Percentiles rank a stretch among this genome's conserved stretches.
These are phyloP conservation scores for Pseudozyma tsukubaensis DNA, from an alignment of 1,284 basidiomycete genomes.

Conservation along the genomic window DNA sequence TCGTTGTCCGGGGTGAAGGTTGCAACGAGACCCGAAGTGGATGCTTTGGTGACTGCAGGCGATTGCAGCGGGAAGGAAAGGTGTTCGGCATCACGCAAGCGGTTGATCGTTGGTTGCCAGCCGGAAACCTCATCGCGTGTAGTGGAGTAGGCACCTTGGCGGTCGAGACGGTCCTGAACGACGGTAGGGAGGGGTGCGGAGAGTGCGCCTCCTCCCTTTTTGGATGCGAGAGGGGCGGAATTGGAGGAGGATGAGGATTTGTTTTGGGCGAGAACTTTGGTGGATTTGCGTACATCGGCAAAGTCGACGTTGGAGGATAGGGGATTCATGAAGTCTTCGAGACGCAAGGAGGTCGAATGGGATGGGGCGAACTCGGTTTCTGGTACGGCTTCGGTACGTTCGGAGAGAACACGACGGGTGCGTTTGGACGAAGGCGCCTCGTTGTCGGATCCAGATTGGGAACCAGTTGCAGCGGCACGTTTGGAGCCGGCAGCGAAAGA, in stretches of 20 bases:
- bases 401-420: conserved; percentile 77
- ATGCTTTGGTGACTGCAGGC: conserved; percentile 71
- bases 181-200: conserved; percentile 87
- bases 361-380: conserved; percentile 73
- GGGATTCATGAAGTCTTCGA: conserved; percentile 82
- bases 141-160: conserved; percentile 92
- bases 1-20: conserved; percentile 71
- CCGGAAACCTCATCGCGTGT: conserved; percentile 92
- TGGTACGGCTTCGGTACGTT: conserved; percentile 79
- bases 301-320: conserved; percentile 69
- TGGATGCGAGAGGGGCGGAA: conserved; percentile 73
- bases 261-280: conserved; percentile 43
- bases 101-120: conserved; percentile 85
- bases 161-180: conserved; percentile 87
- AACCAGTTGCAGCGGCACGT: conserved; percentile 8
- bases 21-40: conserved; percentile 79
- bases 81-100: conserved; percentile 79
- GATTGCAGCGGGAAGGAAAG: conserved; percentile 88
- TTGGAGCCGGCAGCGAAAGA: conserved; percentile 40
- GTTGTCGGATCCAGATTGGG: conserved; percentile 22
- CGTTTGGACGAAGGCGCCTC: conserved; percentile 56
- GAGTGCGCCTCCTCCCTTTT: conserved; percentile 75
- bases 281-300: conserved; percentile 48
- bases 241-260: conserved; percentile 2
- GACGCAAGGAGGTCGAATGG: conserved; percentile 44